phyloP scores from a whole-genome alignment of 2,329 filamentous ascomycete species.

The Microsporum ferrugineum region DNA sequence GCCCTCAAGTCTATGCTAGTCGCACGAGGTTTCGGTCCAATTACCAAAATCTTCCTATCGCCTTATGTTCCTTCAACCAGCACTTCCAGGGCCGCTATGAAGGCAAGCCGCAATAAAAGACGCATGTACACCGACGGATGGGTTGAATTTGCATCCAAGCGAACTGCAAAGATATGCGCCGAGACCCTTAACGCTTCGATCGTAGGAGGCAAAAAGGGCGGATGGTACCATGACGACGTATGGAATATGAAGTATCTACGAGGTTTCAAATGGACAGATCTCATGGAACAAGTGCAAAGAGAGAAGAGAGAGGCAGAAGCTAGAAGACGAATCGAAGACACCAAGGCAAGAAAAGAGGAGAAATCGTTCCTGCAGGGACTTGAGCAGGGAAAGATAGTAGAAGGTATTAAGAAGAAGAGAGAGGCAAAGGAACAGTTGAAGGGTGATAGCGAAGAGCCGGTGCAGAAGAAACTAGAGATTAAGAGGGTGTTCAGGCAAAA shows the following conservation, averaged over 20 bases:
- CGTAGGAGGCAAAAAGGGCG: conserved; percentile 35
- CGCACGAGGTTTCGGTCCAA: conserved; percentile 32
- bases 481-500: conserved; percentile 34
- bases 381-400: conserved; percentile 29
- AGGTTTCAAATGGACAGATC: conserved; percentile 34
- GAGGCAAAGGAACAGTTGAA: conserved; percentile 29
- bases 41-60: conserved; percentile 35
- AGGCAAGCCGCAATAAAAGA: conserved; percentile 26
- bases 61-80: conserved; percentile 24
- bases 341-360: conserved; percentile 33
- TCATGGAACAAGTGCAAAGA: conserved; percentile 35
- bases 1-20: conserved; percentile 34
- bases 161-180: conserved; percentile 35
- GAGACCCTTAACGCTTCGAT: conserved; percentile 36
- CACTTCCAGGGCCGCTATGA: conserved; percentile 10
- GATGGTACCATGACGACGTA: conserved; percentile 37
- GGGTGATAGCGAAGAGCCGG: conserved; percentile 11
- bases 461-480: conserved; percentile 12
- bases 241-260: conserved; percentile 38
- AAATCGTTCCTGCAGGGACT: conserved; percentile 35
- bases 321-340: conserved; percentile 32
- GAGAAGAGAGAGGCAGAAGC: conserved; percentile 35
- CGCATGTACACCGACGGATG: conserved; percentile 36
- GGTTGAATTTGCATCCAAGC: conserved; percentile 38
- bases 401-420: conserved; percentile 36